Percentiles rank a stretch among this genome's conserved stretches.
These are phyloP conservation scores for Elongisporangium anandrum DNA, from an alignment of 352 stramenopile species.

Conservation along the genomic window DNA sequence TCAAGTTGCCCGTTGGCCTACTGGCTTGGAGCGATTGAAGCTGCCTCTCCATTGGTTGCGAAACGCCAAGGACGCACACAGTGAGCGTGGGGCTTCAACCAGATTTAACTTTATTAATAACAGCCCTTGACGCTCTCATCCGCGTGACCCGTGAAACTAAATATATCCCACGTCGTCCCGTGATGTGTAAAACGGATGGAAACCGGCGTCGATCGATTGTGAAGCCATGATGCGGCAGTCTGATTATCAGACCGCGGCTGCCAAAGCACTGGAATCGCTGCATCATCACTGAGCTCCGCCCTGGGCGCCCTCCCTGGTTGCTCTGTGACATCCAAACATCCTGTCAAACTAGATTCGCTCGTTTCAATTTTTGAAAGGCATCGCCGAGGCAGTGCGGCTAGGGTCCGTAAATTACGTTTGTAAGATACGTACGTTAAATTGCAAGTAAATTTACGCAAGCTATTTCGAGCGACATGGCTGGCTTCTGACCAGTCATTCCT, in stretches of 20 bases:
- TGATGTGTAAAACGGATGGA: neutral
- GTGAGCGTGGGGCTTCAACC: neutral
- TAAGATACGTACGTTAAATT: neutral
- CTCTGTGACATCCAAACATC: neutral
- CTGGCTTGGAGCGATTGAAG: neutral
- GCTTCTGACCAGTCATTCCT: neutral
- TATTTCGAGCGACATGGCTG: neutral
- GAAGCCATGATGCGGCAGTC: neutral
- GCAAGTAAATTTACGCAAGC: neutral
- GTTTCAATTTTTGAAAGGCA: neutral
- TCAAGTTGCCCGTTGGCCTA: neutral
- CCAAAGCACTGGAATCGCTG: neutral
- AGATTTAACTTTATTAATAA: neutral
- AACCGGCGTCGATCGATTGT: neutral
- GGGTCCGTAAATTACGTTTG: neutral
- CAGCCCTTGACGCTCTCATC: neutral
- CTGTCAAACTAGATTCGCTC: neutral
- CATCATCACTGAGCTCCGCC: neutral
- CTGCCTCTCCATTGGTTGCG: neutral
- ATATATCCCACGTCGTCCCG: neutral
- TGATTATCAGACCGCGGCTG: neutral
- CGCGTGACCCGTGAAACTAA: neutral
- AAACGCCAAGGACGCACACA: neutral
- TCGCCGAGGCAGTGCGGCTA: neutral
- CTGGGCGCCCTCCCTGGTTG: neutral